phyloP scores from a whole-genome alignment of 371 early-diverging fungal genomes.

The Batkoa obscura region DNA sequence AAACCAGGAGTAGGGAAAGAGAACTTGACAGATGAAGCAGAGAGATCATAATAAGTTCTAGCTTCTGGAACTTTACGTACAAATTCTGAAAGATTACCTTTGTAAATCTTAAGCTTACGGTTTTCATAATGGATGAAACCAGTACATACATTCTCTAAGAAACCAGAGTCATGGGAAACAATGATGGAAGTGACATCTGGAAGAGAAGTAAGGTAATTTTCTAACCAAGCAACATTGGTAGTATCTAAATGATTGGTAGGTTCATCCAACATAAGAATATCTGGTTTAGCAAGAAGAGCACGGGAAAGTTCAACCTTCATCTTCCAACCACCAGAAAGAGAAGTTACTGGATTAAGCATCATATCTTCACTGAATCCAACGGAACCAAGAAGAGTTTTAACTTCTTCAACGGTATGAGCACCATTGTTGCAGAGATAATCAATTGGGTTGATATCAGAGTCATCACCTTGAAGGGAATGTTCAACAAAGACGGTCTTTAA shows the following conservation, averaged over 20 bases:
- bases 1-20: constrained; percentile 48
- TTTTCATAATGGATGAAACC: constrained; percentile 63
- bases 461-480: constrained; percentile 59
- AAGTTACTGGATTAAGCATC: constrained; percentile 40
- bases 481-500: constrained; percentile 55
- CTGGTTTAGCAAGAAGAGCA: constrained; percentile 66
- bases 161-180: constrained; percentile 79
- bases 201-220: constrained; percentile 50
- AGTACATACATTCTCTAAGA: constrained; percentile 70
- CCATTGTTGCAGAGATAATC: constrained; percentile 27
- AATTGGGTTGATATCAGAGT: constrained; percentile 39
- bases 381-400: constrained; percentile 30
- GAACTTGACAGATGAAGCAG: constrained; percentile 30
- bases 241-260: constrained; percentile 89
- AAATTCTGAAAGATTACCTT: constrained; percentile 69
- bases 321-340: constrained; percentile 78
- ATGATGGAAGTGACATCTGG: constrained; percentile 62
- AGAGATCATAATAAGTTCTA: constrained; percentile 48
- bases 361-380: constrained; percentile 51
- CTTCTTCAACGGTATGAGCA: constrained; percentile 18
- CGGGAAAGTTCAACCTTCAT: constrained; percentile 74
- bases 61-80: constrained; percentile 59
- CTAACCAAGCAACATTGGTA: constrained; percentile 62
- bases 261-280: constrained; percentile 74
- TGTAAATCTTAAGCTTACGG: constrained; percentile 56